These are phyloP conservation scores for Cordyceps javanica DNA, from an alignment of 2,329 filamentous ascomycete species.

Conservation along the genomic window DNA sequence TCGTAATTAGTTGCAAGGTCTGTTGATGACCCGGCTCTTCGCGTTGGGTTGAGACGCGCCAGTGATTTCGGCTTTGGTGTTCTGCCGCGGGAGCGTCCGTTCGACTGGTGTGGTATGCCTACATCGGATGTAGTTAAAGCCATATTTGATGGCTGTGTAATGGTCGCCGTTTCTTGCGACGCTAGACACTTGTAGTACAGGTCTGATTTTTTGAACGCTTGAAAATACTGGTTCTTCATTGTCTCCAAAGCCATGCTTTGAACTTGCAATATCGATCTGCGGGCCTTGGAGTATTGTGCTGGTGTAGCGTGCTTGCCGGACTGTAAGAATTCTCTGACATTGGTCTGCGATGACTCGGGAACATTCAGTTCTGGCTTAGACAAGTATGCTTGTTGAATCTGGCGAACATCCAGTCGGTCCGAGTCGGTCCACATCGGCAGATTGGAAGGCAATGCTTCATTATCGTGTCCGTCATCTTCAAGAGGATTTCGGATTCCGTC, in stretches of 20 bases:
- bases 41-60: constrained; percentile 36
- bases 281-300: constrained; percentile 75
- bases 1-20: constrained; percentile 37
- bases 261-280: constrained; percentile 71
- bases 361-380: constrained; percentile 76
- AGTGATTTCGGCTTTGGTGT: constrained; percentile 39
- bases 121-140: constrained; percentile 17
- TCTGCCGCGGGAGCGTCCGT: constrained; percentile 27
- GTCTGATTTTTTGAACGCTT: constrained; percentile 85
- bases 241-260: constrained; percentile 80
- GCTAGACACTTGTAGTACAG: constrained; percentile 94
- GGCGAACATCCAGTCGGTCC: constrained; percentile 79
- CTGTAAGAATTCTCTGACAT: constrained; percentile 71
- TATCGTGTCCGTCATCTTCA: constrained; percentile 63
- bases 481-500: constrained; percentile 93
- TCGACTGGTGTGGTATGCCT: not conserved
- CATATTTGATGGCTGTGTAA: constrained; percentile 18
- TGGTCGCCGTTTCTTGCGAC: constrained; percentile 64
- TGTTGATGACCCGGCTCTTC: constrained; percentile 41
- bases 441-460: constrained; percentile 59
- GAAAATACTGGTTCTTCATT: constrained; percentile 75
- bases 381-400: constrained; percentile 88
- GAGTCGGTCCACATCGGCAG: constrained; percentile 71
- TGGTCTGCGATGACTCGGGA: constrained; percentile 58
- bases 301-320: constrained; percentile 71